Evolutionary conservation across 768 basidiomycete genomes (phyloP).

Genomic region (Leccinum subgranulosum): DNA sequence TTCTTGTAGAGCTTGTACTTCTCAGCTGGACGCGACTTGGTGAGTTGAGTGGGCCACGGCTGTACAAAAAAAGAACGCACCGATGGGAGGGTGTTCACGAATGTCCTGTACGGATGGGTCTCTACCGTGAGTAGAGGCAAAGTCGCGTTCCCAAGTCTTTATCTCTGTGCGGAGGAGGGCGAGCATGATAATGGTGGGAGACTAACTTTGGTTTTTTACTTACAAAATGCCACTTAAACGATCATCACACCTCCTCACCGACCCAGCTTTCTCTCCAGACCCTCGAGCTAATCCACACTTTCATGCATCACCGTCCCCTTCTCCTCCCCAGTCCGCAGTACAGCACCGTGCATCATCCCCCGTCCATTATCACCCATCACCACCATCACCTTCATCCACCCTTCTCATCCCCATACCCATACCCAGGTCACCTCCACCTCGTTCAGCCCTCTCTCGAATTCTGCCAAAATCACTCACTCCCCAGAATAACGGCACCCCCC

Average conservation of each 20-base stretch:
- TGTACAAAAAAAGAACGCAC: conserved; percentile 39
- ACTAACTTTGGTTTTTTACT: not conserved
- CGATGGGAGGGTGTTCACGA: conserved; percentile 55
- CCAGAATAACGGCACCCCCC: conserved; percentile 4
- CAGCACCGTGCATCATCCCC: not conserved
- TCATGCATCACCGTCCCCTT: conserved; percentile 19
- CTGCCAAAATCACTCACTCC: not conserved
- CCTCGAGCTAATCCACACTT: conserved; percentile 48
- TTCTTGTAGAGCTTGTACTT: conserved; percentile 84
- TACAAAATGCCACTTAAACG: not conserved
- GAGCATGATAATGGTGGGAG: conserved; percentile 1
- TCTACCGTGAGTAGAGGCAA: conserved; percentile 51
- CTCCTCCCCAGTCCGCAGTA: not conserved
- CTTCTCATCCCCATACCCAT: not conserved
- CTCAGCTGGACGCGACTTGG: conserved; percentile 44
- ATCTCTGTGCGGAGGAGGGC: conserved; percentile 58
- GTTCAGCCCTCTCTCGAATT: not conserved
- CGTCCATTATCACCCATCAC: not conserved
- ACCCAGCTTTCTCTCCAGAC: conserved; percentile 46
- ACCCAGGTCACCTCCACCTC: not conserved
- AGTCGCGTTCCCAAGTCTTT: conserved; percentile 75
- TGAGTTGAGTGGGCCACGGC: not conserved
- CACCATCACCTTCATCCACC: not conserved
- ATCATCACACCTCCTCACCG: not conserved
- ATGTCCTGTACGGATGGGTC: conserved; percentile 72